Evolutionary conservation across 2,329 filamentous ascomycete genomes (phyloP), one percentile per base, ranked within the genome.

Genomic region (Trichophaea hybrida): DNA sequence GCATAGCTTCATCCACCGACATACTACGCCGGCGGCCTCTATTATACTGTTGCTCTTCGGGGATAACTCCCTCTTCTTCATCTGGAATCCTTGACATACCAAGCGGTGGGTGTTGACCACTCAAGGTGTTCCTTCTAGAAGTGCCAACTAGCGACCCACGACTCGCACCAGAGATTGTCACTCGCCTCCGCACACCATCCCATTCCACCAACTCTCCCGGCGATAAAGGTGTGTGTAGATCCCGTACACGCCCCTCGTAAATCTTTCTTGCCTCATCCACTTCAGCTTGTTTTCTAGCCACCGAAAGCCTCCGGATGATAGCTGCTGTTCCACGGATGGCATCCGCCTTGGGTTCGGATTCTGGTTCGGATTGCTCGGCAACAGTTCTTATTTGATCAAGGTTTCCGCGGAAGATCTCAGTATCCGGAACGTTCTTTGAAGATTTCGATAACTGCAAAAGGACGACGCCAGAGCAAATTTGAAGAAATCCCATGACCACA

Each of bases 371-470:
- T 69, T 95, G 88, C 69, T 96, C 88, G 51, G 88, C 91, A 63
- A 97, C 93, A 34, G 91, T 94, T 35, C 93, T 87, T 57, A 97
- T 86, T 76, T 98, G 91, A 69, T 97, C 86, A 55, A 98, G 78
- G 69, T 97, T 89, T 49, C 91, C 93, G 58, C 83, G 83, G 76
- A 98, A 95, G 43, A 98, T 83, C 35, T 90, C 89, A 0, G 88
- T 78, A 70, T 97, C 93, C 5, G 93, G 93, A 0, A 98, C 91
- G 69, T 98, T 91, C 71, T 97, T 98, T 68, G 93, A 88, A 0
- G 91, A 96, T 71, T 97, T 97, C 56, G 93, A 96, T n/a, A 98
- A 80, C 70, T 98, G 93, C 7, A 98, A 75, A 6, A 98, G 74
- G 0, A 97, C 84, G 5, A 97, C 93, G 0, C 93, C 93, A 0